A percentile compares a stretch with the other conserved stretches of the same genome.
Conservation (phyloP, 2,329 filamentous ascomycete genomes). For the Colletotrichum spinosum region DNA sequence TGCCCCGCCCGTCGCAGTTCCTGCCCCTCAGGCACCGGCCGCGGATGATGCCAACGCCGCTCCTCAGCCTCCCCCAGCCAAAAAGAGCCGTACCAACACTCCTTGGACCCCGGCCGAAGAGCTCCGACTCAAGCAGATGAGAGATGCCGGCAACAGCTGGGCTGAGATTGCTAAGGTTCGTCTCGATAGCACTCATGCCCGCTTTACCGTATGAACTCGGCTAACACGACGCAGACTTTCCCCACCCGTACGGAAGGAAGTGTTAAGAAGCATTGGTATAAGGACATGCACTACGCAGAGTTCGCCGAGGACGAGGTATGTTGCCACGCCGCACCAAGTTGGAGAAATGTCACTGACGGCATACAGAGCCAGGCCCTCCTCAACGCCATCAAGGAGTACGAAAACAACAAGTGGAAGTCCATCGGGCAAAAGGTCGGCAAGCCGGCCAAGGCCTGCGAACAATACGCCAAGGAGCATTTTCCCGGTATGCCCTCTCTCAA, state of each 20-base stretch:
- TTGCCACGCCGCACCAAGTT: conserved; percentile 40
- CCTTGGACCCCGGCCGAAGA: conserved; percentile 98
- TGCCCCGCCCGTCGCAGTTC: conserved; percentile 45
- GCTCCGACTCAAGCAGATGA: conserved; percentile 90
- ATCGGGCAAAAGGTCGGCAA: conserved; percentile 98
- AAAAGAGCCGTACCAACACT: conserved; percentile 98
- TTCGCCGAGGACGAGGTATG: conserved; percentile 96
- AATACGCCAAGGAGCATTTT: conserved; percentile 97
- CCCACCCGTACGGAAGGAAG: conserved; percentile 94
- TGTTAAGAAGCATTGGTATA: conserved; percentile 99
- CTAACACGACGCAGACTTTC: conserved; percentile 73
- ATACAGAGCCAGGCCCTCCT: conserved; percentile 80
- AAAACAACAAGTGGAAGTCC: conserved; percentile 98
- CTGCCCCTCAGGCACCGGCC: conserved; percentile 46
- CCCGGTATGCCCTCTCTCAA: conserved; percentile 56
- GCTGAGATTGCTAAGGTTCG: conserved; percentile 96
- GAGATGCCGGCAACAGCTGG: conserved; percentile 94
- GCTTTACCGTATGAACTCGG: background rate
- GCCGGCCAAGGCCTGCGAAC: conserved; percentile 85
- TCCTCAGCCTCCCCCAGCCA: conserved; percentile 68
- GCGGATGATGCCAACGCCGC: conserved; percentile 48
- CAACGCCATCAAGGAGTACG: conserved; percentile 97
- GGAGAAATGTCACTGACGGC: conserved; percentile 31
- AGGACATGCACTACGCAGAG: conserved; percentile 99
- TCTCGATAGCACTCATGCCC: conserved; percentile 6